phyloP scores from a whole-genome alignment of 148 eudicot species.

The Cornus suecica region DNA sequence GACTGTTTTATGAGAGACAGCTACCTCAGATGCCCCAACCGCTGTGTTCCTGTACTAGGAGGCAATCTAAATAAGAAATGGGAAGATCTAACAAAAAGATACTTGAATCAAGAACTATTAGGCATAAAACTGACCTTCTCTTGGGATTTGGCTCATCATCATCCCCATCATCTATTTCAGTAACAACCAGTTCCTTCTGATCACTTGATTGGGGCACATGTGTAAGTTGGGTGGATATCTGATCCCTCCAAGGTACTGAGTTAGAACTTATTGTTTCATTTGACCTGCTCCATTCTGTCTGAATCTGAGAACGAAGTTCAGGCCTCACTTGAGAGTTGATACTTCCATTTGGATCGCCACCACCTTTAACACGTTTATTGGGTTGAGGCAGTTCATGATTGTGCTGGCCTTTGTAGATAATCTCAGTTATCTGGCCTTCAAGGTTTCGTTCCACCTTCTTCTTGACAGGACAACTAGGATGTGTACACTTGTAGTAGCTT shows the following conservation, averaged over 20 bases:
- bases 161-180: constrained; percentile 28
- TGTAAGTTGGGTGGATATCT: constrained; percentile 31
- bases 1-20: constrained; percentile 47
- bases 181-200: constrained; percentile 39
- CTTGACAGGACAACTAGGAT: constrained; percentile 67
- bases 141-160: constrained; percentile 52
- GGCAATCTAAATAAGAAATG: constrained; percentile 6
- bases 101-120: not conserved
- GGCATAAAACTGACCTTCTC: constrained; percentile 48
- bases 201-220: constrained; percentile 40
- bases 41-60: constrained; percentile 45
- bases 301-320: constrained; percentile 23
- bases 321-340: constrained; percentile 14
- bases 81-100: not conserved
- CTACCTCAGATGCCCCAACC: constrained; percentile 27
- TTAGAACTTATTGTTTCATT: constrained; percentile 23
- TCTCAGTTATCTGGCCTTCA: constrained; percentile 78
- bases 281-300: constrained; percentile 20
- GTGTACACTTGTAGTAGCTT: constrained; percentile 79
- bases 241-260: constrained; percentile 24
- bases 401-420: constrained; percentile 79
- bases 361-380: constrained; percentile 24
- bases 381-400: constrained; percentile 59
- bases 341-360: constrained; percentile 16
- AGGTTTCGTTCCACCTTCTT: constrained; percentile 73